Evolutionary conservation across 176 grass and related monocot species (phyloP).

Genomic region (Saccharum spontaneum): DNA sequence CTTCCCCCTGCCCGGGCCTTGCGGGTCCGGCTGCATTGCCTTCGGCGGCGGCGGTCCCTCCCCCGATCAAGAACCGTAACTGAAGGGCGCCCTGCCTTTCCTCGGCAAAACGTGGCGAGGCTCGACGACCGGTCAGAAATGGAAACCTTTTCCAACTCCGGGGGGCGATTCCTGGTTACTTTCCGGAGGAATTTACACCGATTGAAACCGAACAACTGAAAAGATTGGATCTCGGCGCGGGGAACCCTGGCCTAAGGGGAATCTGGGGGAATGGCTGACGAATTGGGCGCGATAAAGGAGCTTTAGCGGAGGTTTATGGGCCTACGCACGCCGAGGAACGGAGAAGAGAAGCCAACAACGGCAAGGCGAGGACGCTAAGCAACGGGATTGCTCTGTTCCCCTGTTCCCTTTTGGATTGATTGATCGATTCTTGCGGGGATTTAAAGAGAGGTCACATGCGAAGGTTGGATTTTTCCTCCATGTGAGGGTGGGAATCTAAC

Average conservation of each 20-base stretch:
- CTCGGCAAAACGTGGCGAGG: slow-evolving; percentile 8
- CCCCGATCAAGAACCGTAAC: slow-evolving; percentile 33
- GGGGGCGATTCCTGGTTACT: not conserved
- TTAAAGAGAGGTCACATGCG: slow-evolving; percentile 41
- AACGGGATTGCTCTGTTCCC: slow-evolving; percentile 25
- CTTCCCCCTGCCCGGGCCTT: slow-evolving; percentile 43
- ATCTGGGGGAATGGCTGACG: slow-evolving; percentile 2
- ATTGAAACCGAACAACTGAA: slow-evolving; percentile 31
- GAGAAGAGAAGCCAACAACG: not conserved
- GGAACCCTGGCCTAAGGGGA: slow-evolving; percentile 14
- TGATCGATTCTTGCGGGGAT: slow-evolving; percentile 30
- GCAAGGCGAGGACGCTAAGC: slow-evolving; percentile 26
- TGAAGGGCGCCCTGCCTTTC: not conserved
- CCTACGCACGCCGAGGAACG: not conserved
- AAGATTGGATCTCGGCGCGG: slow-evolving; percentile 35
- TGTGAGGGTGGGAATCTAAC: slow-evolving; percentile 14
- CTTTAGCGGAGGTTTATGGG: slow-evolving; percentile 46
- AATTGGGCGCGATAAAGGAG: slow-evolving; percentile 5
- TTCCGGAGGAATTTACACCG: slow-evolving; percentile 12
- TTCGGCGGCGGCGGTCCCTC: not conserved
- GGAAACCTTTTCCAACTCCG: not conserved
- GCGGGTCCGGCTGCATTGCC: slow-evolving; percentile 61
- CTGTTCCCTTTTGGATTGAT: slow-evolving; percentile 17
- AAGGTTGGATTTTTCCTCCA: slow-evolving; percentile 36
- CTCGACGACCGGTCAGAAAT: slow-evolving; percentile 11